Conservation (phyloP, 306 rosid genomes). For the Gillenia trifoliata region DNA sequence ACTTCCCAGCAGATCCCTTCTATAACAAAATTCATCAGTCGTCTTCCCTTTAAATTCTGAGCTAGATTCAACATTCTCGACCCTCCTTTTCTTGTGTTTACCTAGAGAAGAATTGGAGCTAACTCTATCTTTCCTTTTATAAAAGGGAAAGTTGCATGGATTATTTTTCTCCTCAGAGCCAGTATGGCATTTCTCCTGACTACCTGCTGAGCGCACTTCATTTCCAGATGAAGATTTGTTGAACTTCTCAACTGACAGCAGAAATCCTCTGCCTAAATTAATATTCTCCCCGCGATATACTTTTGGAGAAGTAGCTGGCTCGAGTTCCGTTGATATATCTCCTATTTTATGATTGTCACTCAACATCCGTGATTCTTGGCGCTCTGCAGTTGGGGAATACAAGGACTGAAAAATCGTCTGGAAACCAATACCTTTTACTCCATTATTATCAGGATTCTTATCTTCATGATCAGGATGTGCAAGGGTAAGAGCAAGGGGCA, state of each 20-base stretch:
- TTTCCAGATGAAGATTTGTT: conserved; percentile 31
- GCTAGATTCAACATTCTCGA: conserved; percentile 32
- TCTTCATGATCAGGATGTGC: conserved; percentile 29
- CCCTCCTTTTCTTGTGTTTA: conserved; percentile 33
- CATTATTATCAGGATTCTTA: conserved; percentile 27
- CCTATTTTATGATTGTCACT: conserved; percentile 29
- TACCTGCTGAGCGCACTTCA: conserved; percentile 27
- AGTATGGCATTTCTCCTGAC: conserved; percentile 36
- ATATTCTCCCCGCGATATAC: conserved; percentile 35
- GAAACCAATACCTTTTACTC: conserved; percentile 50
- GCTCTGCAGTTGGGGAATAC: conserved; percentile 40
- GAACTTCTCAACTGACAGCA: conserved; percentile 25
- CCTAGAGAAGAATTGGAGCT: conserved; percentile 36
- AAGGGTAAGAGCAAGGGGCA: conserved; percentile 34
- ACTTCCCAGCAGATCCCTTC: conserved; percentile 38
- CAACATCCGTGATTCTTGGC: conserved; percentile 25
- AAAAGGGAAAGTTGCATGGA: conserved; percentile 17
- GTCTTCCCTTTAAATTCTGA: conserved; percentile 34
- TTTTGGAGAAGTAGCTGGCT: conserved; percentile 45
- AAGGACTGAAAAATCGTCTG: conserved; percentile 70
- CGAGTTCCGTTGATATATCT: conserved; percentile 41
- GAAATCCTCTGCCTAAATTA: conserved; percentile 15
- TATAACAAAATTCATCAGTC: conserved; percentile 18
- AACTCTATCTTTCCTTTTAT: conserved; percentile 34
- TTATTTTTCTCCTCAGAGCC: conserved; percentile 24